These are phyloP conservation scores for Solanum chacoense DNA, from an alignment of 305 asterid genomes.

Conservation along the genomic window DNA sequence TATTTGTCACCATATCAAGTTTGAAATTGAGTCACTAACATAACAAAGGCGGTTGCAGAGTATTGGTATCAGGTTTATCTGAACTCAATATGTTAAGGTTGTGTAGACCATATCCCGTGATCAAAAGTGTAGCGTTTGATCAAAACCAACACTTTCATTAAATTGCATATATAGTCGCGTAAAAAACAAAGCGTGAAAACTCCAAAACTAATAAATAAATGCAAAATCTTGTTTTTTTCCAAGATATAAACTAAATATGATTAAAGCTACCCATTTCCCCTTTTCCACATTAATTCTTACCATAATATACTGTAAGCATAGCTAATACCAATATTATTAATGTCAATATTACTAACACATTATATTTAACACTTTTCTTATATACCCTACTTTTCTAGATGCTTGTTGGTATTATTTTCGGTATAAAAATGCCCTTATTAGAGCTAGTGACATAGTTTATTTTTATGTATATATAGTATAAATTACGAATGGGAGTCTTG, in stretches of 20 bases:
- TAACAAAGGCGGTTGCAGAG: background rate
- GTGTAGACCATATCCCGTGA: fast-evolving
- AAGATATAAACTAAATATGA: background rate
- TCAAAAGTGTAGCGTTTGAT: background rate
- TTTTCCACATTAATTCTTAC: background rate
- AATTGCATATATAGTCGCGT: background rate
- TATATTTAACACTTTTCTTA: background rate
- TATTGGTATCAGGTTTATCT: fast-evolving
- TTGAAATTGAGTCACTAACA: background rate
- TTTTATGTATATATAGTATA: background rate
- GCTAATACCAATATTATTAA: too few species aligned
- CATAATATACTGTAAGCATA: background rate
- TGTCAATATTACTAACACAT: fast-evolving
- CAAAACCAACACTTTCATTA: background rate
- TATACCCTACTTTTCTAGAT: background rate
- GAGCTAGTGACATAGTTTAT: background rate
- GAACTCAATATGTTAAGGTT: background rate
- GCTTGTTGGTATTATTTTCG: background rate
- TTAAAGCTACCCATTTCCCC: background rate
- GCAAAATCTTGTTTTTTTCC: background rate
- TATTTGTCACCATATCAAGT: background rate
- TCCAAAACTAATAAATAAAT: background rate
- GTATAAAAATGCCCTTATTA: background rate
- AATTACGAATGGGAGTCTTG: background rate
- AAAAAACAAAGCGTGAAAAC: background rate